Percentiles rank a stretch among this genome's conserved stretches.
These are phyloP conservation scores for Gillenia trifoliata DNA, from an alignment of 306 rosid species.

Conservation along the genomic window DNA sequence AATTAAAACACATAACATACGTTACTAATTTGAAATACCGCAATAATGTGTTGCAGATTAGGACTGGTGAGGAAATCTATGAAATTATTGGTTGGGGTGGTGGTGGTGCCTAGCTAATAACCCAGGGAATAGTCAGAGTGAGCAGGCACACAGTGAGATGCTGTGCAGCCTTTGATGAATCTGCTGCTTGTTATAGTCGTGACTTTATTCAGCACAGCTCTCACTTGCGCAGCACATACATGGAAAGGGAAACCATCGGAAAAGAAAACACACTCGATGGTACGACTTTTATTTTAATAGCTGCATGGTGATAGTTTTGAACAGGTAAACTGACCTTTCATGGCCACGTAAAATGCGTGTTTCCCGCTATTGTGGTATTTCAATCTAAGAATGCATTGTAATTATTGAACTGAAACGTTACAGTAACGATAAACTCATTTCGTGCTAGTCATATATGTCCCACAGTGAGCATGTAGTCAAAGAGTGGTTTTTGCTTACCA, in stretches of 20 bases:
- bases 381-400: no score
- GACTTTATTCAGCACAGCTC: no score
- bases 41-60: neutral
- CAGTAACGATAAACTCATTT: no score
- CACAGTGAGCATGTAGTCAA: neutral
- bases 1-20: neutral
- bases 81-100: neutral
- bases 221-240: neutral
- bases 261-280: no score
- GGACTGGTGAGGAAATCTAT: neutral
- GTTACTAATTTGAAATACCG: no score
- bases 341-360: no score
- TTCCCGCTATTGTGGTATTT: no score
- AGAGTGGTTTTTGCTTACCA: conserved; percentile 10
- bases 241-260: neutral
- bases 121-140: neutral
- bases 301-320: neutral
- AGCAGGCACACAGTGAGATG: neutral
- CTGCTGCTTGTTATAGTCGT: neutral
- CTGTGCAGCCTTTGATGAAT: neutral
- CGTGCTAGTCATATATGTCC: neutral
- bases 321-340: neutral
- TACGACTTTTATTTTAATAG: neutral
- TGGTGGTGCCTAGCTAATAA: neutral
- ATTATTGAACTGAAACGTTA: no score